Conservation (phyloP, 768 basidiomycete genomes). For the Amanita subjunquillea region DNA sequence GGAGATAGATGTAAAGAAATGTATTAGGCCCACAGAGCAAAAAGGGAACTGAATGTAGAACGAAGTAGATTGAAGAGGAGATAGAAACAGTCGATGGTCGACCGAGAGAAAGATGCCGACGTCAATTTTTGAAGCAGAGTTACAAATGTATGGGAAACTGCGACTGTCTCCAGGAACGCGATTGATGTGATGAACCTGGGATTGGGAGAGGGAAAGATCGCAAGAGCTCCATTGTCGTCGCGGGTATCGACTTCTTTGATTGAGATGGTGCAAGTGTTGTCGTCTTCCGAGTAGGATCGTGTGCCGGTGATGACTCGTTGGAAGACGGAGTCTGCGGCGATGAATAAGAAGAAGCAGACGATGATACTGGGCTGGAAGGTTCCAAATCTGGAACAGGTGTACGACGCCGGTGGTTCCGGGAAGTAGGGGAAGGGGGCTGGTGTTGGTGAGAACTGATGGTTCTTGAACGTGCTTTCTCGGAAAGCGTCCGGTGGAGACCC, state of each 20-base stretch:
- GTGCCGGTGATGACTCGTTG: constrained; percentile 11
- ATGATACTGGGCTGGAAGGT: constrained; percentile 29
- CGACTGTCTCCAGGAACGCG: constrained; percentile 10
- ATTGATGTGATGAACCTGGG: constrained; percentile 14
- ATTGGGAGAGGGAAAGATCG: constrained; percentile 39
- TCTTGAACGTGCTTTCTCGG: constrained; percentile 13
- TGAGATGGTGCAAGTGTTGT: constrained; percentile 8
- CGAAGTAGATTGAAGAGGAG: not conserved
- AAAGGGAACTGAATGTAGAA: not conserved
- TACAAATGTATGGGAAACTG: constrained; percentile 11
- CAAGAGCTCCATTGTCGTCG: constrained; percentile 32
- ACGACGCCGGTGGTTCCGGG: constrained; percentile 2
- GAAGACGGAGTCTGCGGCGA: constrained; percentile 21
- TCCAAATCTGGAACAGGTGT: constrained; percentile 31
- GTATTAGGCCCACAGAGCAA: not conserved
- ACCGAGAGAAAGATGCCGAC: not conserved
- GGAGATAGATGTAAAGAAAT: not conserved
- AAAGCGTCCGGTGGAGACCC: constrained; percentile 11
- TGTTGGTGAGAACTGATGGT: constrained; percentile 11
- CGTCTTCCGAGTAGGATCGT: constrained; percentile 8
- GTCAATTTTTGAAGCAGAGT: not conserved
- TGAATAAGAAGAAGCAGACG: constrained; percentile 21
- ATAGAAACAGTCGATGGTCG: not conserved
- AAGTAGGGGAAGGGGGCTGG: constrained; percentile 1
- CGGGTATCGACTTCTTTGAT: constrained; percentile 21